phyloP scores from a whole-genome alignment of 1,139 yeast genomes.

The Yamadazyma trypodendri region DNA sequence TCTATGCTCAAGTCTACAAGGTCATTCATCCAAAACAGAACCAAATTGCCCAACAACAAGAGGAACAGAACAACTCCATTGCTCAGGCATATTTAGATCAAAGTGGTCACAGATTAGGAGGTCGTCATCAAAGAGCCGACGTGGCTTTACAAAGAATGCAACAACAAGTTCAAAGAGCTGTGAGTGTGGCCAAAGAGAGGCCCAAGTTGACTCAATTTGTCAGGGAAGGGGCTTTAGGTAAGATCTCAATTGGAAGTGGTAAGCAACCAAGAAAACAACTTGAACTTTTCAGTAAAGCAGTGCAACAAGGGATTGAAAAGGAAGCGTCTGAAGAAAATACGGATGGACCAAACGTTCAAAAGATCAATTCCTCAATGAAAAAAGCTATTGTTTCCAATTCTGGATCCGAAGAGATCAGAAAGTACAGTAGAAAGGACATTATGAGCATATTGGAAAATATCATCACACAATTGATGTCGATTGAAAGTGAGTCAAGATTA shows the following conservation, averaged over 20 bases:
- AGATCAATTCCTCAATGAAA: constrained; percentile 19
- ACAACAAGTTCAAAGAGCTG: constrained; percentile 96
- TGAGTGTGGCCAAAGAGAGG: constrained; percentile 88
- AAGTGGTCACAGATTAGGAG: constrained; percentile 88
- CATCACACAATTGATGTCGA: constrained; percentile 72
- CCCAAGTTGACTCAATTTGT: constrained; percentile 72
- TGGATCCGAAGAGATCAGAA: constrained; percentile 25
- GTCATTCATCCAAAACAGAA: constrained; percentile 68
- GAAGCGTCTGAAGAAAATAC: constrained; percentile 26
- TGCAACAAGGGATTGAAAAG: constrained; percentile 46
- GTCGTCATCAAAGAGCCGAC: constrained; percentile 86
- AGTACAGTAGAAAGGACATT: constrained; percentile 43
- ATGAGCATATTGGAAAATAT: constrained; percentile 70
- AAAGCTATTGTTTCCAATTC: constrained; percentile 21
- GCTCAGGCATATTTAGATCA: constrained; percentile 95
- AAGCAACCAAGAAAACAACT: constrained; percentile 88
- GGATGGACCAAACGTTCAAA: constrained; percentile 18
- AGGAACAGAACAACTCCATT: constrained; percentile 59
- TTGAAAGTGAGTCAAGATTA: constrained; percentile 83
- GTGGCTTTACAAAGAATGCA: constrained; percentile 97
- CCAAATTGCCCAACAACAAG: constrained; percentile 45
- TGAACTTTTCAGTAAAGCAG: constrained; percentile 61
- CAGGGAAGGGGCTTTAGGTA: constrained; percentile 90
- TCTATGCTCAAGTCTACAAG: constrained; percentile 90
- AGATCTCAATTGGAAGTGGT: constrained; percentile 76